Base-by-base conservation (phyloP, 2,329 filamentous ascomycete genomes). In the Nannizzia gypsea region DNA sequence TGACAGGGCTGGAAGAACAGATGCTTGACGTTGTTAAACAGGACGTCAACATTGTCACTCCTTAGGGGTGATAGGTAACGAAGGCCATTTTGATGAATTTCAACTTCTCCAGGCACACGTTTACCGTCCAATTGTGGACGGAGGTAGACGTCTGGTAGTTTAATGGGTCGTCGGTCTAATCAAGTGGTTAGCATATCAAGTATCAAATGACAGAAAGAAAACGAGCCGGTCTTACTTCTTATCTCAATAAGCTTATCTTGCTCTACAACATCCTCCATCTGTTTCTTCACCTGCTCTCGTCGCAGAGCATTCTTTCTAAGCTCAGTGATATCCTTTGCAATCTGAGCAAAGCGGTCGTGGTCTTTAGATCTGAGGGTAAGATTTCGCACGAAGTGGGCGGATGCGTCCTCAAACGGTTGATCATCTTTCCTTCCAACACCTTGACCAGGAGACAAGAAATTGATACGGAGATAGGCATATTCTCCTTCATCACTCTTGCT, bases 51-150 rank as follows among this genome's bases (percentile, higher is more conserved):
- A 67, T 93, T 88, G 66, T 90, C 87, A 22, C 85, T 85, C 72
- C 87, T 85, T 64, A 95, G 78, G 58, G 88, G 84, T 58, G 89
- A 88, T 77, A 92, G 81, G 73, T 99, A 99, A 62, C 93, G 89
- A 61, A 99, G 88, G 91, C 93, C 93, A 68, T 99, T 99, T 70
- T 97, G 91, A 74, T 99, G 93, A 57, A 99, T 96, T 74, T 97
- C 92, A 42, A 99, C 86, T 71, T 93, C 90, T 69, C 93, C 93
- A 50, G 93, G 89, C 31, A 99, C 89, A 68, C 93, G 90, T 77
- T 99, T 99, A 68, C 91, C 91, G 74, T 99, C 93, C 79, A 97
- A 86, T 0, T 90, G 90, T 56, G 93, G 93, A 60, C 93, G 89
- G 66, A 99, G 89, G 73, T 92, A 99, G 67, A 99, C 90, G 71